Evolutionary conservation across 2,329 filamentous ascomycete species (phyloP).

Genomic region (Cladosporium sp.): DNA sequence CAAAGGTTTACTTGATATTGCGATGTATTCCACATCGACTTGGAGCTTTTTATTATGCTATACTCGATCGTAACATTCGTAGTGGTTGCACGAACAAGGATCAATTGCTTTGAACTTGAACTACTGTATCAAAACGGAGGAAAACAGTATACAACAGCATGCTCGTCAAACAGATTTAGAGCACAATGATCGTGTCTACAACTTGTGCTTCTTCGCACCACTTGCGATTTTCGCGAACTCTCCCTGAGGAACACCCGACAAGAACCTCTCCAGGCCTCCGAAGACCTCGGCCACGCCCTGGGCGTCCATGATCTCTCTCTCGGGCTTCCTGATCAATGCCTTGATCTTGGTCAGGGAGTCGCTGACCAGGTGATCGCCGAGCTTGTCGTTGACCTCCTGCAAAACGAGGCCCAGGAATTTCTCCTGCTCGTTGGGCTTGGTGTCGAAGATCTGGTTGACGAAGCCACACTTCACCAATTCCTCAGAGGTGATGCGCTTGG

Average conservation of each 20-base stretch:
- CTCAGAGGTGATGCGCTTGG: constrained; percentile 66
- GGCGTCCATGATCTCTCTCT: constrained; percentile 66
- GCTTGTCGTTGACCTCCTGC: constrained; percentile 71
- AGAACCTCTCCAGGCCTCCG: constrained; percentile 75
- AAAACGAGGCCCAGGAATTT: constrained; percentile 70
- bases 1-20: no score
- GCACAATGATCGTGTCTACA: constrained; percentile 45
- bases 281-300: constrained; percentile 82
- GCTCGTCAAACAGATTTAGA: no score
- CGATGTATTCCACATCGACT: no score
- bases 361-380: constrained; percentile 75
- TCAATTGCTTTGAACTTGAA: no score
- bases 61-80: no score
- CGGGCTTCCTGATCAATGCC: constrained; percentile 70
- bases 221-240: constrained; percentile 82
- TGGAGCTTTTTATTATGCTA: no score
- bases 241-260: constrained; percentile 75
- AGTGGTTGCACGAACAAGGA: no score
- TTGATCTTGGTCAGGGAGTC: constrained; percentile 82
- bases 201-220: constrained; percentile 91
- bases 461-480: constrained; percentile 76
- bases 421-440: constrained; percentile 56
- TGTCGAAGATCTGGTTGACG: constrained; percentile 75
- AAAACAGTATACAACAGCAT: no score
- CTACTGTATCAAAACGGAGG: no score